Conservation (phyloP, 139 green algal species). For the Closterium sp. region DNA sequence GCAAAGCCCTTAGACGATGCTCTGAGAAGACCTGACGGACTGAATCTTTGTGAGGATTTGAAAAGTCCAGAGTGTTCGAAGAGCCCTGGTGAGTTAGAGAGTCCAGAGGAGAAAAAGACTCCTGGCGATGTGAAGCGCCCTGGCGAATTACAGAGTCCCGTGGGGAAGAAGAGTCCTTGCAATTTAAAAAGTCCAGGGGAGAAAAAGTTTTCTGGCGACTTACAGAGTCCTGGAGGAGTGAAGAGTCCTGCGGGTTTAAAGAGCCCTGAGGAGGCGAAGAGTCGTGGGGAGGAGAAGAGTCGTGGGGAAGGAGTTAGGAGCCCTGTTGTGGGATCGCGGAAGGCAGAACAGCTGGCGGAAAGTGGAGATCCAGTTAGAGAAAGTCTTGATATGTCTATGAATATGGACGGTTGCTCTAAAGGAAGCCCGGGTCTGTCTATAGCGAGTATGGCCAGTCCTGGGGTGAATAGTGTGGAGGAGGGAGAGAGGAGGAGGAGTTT, state of each 20-base stretch:
- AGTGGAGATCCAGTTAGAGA: neutral
- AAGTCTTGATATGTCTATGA: neutral
- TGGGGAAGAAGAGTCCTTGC: too few species aligned
- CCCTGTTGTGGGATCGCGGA: neutral
- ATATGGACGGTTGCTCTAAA: neutral
- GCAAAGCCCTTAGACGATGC: neutral
- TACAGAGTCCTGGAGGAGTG: too few species aligned
- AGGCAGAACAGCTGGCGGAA: neutral
- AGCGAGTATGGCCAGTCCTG: neutral
- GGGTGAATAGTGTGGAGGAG: neutral
- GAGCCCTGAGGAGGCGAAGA: neutral
- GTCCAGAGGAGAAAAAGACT: neutral
- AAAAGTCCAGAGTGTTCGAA: neutral
- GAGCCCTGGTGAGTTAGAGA: neutral
- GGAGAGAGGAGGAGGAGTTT: neutral
- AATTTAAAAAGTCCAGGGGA: neutral
- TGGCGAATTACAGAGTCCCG: neutral
- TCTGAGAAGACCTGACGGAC: neutral
- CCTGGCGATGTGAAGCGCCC: neutral
- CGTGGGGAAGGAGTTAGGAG: neutral
- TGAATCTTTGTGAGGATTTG: neutral
- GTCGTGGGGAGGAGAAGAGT: neutral
- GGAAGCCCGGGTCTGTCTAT: neutral
- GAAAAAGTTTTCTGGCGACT: neutral
- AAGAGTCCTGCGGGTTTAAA: neutral